Evolutionary conservation across 768 basidiomycete species (phyloP), one percentile per base, ranked within the genome.

Genomic region (Lactifluus pinguis): DNA sequence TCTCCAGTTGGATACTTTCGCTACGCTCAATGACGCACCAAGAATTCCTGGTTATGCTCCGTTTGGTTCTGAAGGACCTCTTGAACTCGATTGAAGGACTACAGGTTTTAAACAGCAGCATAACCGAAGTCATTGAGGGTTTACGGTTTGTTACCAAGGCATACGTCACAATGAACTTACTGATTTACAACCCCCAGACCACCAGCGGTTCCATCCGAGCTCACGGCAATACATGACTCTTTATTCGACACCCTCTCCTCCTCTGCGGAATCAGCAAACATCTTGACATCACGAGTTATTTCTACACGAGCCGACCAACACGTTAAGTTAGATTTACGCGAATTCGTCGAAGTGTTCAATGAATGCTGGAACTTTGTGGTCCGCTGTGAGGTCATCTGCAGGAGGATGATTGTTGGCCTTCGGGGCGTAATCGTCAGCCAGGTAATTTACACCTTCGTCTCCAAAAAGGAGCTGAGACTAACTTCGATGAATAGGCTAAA

Each of bases 331-430:
- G 77, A 83, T 25, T 73, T 98, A 38, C 74, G 78, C 4, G 83
- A 86, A 49, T 98, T 98, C 74, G 75, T 91, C 38, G 79, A 77
- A 11, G 77, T 98, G 59, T 95, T 95, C 77, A 85, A 87, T 57
- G 80, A 83, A 66, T 85, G 89, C 1, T 98, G 95, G 95, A 73
- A 79, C 29, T 98, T 98, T 66, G 92, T 98, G 9, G 80, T 97
- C 29, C 79, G 79, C 65, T 92, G 90, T 68, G 95, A 99, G 71
- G 82, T 85, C 32, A 76, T 97, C 32, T 91, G 88, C 64, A 80
- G 85, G 56, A 78, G 87, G 65, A 98, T 98, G 92, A 94, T 98
- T 60, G 91, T 98, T 58, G 88, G 92, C 6, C 76, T 98, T 36
- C 77, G 97, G 60, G 95, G 94, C 5, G 88, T 84, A 2, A 81